A percentile compares a stretch with the other conserved stretches of the same genome.
phyloP scores from a whole-genome alignment of 352 stramenopile species.

The Globisporangium spiculum region DNA sequence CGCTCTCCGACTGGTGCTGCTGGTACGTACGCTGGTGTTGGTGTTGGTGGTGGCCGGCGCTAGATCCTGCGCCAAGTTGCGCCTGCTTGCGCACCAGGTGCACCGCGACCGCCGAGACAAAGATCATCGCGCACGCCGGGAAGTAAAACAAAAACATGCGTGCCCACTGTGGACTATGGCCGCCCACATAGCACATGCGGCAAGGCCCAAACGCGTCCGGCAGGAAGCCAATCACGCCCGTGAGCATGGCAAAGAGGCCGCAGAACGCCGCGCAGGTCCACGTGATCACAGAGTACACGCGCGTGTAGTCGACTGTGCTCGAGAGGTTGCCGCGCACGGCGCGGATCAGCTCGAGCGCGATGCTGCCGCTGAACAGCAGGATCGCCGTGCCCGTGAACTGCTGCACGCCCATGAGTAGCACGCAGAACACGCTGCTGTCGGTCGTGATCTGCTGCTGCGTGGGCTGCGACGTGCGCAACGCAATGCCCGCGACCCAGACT shows the following conservation, averaged over 20 bases:
- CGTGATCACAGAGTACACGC: conserved; percentile 53
- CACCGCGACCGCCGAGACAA: conserved; percentile 33
- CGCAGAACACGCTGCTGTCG: conserved; percentile 44
- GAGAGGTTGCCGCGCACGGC: conserved; percentile 49
- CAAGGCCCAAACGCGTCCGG: conserved; percentile 59
- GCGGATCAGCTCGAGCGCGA: conserved; percentile 67
- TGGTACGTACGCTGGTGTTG: not conserved
- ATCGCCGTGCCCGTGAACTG: conserved; percentile 68
- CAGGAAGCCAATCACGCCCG: conserved; percentile 64
- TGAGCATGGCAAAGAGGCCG: conserved; percentile 48
- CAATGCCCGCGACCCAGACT: conserved; percentile 55
- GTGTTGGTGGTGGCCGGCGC: not conserved
- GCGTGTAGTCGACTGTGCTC: conserved; percentile 53
- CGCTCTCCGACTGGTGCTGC: conserved; percentile 23
- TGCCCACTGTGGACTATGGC: conserved; percentile 53
- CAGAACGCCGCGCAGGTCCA: conserved; percentile 43
- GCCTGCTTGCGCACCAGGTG: conserved; percentile 26
- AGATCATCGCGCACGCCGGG: conserved; percentile 36
- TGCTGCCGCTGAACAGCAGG: conserved; percentile 49
- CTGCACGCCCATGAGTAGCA: conserved; percentile 48
- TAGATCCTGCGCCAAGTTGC: too few species aligned
- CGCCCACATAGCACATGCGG: conserved; percentile 39
- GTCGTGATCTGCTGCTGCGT: conserved; percentile 23
- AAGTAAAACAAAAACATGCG: conserved; percentile 61
- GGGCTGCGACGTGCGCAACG: not conserved